Percentiles rank a stretch among this genome's conserved stretches.
These are phyloP conservation scores for Lentinula novae-zelandiae DNA, from an alignment of 1,284 basidiomycete species.

Conservation along the genomic window DNA sequence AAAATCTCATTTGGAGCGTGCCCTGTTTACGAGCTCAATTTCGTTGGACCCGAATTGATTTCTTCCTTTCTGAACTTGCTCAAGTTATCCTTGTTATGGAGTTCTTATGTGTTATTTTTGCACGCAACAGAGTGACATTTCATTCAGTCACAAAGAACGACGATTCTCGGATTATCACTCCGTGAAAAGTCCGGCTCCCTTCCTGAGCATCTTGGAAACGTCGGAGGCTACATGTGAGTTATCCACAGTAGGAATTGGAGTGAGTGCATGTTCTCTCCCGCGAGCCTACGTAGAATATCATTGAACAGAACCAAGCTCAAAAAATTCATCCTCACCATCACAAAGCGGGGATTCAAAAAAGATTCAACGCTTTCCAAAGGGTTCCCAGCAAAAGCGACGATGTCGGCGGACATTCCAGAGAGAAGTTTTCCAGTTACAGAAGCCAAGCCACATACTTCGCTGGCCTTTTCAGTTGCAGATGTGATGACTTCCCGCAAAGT, in stretches of 20 bases:
- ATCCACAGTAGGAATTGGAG: conserved; percentile 10
- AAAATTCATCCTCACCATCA: conserved; percentile 9
- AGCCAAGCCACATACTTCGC: conserved; percentile 11
- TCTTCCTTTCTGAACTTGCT: too few relatives aligned
- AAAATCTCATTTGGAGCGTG: too few relatives aligned
- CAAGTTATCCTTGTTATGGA: too few relatives aligned
- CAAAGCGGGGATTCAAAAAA: conserved; percentile 13
- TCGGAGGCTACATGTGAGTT: conserved; percentile 9
- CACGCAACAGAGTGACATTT: not conserved
- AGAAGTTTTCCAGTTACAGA: conserved; percentile 12
- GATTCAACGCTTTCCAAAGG: conserved; percentile 12
- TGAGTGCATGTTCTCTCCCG: conserved; percentile 11
- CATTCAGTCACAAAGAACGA: not conserved
- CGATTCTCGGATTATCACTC: not conserved
- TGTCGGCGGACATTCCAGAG: conserved; percentile 12
- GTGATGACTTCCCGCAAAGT: conserved; percentile 12
- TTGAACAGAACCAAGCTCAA: not conserved
- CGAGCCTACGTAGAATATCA: conserved; percentile 4
- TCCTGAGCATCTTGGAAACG: conserved; percentile 1
- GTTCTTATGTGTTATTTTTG: too few relatives aligned
- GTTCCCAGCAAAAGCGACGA: conserved; percentile 15
- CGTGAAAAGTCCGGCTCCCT: conserved; percentile 8
- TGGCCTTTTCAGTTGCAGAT: conserved; percentile 12
- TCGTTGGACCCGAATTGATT: too few relatives aligned
- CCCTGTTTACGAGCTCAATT: too few relatives aligned